Conservation (phyloP, 257 asterid species). For the Gentiana straminea region DNA sequence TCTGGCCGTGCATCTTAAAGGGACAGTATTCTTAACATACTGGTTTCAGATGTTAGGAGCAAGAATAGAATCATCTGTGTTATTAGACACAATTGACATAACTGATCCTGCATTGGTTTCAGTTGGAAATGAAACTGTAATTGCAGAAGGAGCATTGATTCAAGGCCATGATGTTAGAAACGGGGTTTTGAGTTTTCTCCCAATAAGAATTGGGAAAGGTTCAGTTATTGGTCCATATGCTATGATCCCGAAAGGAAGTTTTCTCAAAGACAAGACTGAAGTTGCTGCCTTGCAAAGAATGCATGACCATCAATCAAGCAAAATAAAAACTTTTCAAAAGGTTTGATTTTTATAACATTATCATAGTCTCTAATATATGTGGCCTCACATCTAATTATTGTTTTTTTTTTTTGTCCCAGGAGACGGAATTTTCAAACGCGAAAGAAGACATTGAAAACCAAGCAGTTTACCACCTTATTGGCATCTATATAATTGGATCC, state of each 20-base stretch:
- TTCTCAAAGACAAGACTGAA: constrained; percentile 40
- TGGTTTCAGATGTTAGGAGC: constrained; percentile 70
- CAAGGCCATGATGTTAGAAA: constrained; percentile 64
- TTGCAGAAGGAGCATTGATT: constrained; percentile 64
- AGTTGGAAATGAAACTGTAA: constrained; percentile 44
- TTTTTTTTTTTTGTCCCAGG: constrained; percentile 21
- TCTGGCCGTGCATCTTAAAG: constrained; percentile 60
- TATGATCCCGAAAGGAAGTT: constrained; percentile 54
- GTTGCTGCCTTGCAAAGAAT: constrained; percentile 43
- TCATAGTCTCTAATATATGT: neutral
- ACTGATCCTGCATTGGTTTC: constrained; percentile 66
- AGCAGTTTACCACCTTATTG: constrained; percentile 42
- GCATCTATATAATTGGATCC: constrained; percentile 53
- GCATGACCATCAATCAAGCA: constrained; percentile 25
- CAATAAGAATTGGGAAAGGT: constrained; percentile 44
- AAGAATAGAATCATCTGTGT: constrained; percentile 53
- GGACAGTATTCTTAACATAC: constrained; percentile 54
- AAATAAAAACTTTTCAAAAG: constrained; percentile 21
- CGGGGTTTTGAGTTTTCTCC: constrained; percentile 45
- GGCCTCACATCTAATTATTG: neutral
- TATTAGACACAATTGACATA: constrained; percentile 52
- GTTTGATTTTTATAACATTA: constrained; percentile 13
- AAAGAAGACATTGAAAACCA: constrained; percentile 10
- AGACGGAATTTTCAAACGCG: constrained; percentile 14
- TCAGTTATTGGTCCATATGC: constrained; percentile 56